Evolutionary conservation across 805 yeast species (phyloP).

Genomic region (Ogataea polymorpha): DNA sequence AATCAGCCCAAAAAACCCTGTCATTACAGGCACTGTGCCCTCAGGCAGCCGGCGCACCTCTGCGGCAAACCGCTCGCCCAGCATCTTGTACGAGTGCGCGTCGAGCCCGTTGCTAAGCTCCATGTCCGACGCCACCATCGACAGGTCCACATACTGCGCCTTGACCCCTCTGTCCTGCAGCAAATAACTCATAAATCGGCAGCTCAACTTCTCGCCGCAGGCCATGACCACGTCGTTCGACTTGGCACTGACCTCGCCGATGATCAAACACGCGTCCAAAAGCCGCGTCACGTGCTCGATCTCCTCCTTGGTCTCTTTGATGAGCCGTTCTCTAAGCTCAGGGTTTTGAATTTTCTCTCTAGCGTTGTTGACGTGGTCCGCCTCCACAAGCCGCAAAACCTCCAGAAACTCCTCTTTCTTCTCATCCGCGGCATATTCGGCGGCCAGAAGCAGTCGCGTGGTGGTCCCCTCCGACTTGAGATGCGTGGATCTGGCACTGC

Average conservation of each 20-base stretch:
- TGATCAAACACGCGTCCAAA: conserved; percentile 81
- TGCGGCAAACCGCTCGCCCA: conserved; percentile 51
- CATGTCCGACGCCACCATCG: conserved; percentile 47
- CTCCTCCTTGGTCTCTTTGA: conserved; percentile 60
- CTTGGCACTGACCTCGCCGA: conserved; percentile 87
- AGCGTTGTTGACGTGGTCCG: conserved; percentile 81
- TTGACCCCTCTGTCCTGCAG: conserved; percentile 79
- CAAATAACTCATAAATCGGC: conserved; percentile 82
- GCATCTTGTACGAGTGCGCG: conserved; percentile 55
- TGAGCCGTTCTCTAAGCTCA: conserved; percentile 49
- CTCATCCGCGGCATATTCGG: conserved; percentile 68
- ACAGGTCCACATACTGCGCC: conserved; percentile 79
- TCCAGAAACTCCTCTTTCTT: conserved; percentile 48
- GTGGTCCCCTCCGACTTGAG: conserved; percentile 96
- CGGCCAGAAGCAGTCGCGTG: conserved; percentile 77
- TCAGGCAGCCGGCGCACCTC: conserved; percentile 39
- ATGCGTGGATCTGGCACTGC: conserved; percentile 90
- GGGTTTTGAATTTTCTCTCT: conserved; percentile 42
- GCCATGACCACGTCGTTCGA: conserved; percentile 89
- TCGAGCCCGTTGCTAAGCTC: conserved; percentile 59
- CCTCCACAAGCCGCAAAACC: conserved; percentile 63
- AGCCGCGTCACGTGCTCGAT: conserved; percentile 65
- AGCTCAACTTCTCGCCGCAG: conserved; percentile 89
- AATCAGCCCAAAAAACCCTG: conserved; percentile 94
- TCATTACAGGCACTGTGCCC: conserved; percentile 75